Conservation (phyloP, 805 yeast genomes). For the Candida endomychidarum region DNA sequence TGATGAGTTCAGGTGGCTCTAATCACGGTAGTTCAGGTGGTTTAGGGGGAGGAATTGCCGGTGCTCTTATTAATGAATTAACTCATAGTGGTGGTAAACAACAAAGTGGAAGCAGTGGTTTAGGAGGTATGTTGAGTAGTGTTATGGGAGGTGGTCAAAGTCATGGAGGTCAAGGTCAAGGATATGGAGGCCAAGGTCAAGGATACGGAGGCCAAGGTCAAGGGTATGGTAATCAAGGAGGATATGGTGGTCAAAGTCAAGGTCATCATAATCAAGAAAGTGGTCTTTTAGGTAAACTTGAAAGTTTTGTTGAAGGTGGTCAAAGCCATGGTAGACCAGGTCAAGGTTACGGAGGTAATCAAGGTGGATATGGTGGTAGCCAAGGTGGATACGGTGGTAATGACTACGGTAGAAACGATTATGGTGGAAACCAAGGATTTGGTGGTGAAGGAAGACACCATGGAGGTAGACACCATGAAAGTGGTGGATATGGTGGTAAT, state of each 20-base stretch:
- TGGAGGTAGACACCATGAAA: too few relatives aligned
- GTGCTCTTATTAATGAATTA: conserved; percentile 45
- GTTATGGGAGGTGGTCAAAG: conserved; percentile 22
- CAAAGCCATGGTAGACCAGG: conserved; percentile 4
- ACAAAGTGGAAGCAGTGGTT: conserved; percentile 5
- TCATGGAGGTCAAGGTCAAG: conserved; percentile 9
- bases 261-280: background rate
- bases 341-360: too few relatives aligned
- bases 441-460: conserved; percentile 16
- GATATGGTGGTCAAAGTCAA: conserved; percentile 2
- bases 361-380: conserved; percentile 17
- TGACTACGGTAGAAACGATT: conserved; percentile 13
- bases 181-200: conserved; percentile 5
- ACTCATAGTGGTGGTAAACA: conserved; percentile 18
- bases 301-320: conserved; percentile 3
- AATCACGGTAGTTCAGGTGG: conserved; percentile 40
- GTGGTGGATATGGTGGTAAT: conserved; percentile 15
- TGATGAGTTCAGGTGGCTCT: conserved; percentile 45
- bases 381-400: conserved; percentile 17
- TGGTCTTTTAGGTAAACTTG: conserved; percentile 13
- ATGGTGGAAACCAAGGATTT: conserved; percentile 22
- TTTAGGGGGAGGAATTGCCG: conserved; percentile 51
- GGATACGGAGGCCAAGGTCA: background rate
- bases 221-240: conserved; percentile 1
- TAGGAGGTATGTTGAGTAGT: conserved; percentile 15